Evolutionary conservation across 1,284 basidiomycete genomes (phyloP).

Genomic region (Ceratobasidium sp.): DNA sequence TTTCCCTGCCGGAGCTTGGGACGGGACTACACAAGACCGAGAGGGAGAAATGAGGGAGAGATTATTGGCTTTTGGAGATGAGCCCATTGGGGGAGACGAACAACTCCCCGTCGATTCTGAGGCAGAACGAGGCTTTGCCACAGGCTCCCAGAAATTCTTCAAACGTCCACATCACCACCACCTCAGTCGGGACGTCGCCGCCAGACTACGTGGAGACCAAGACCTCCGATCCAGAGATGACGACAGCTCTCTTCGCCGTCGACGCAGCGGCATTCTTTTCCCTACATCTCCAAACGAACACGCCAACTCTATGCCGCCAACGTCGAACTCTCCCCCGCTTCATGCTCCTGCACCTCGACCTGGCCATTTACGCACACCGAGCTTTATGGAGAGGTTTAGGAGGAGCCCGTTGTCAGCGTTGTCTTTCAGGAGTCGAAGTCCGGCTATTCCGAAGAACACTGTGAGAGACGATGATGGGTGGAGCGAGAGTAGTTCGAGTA

Average conservation of each 20-base stretch:
- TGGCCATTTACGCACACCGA: conserved; percentile 16
- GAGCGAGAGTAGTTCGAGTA: conserved; percentile 38
- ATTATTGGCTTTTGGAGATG: background rate
- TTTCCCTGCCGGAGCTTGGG: background rate
- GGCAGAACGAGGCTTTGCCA: conserved; percentile 31
- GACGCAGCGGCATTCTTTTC: background rate
- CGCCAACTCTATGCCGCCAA: background rate
- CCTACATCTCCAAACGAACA: conserved; percentile 1
- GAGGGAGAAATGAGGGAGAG: conserved; percentile 12
- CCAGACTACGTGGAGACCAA: conserved; percentile 4
- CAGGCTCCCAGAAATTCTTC: conserved; percentile 39
- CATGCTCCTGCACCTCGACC: conserved; percentile 31
- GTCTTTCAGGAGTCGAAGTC: conserved; percentile 30
- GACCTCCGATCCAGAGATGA: conserved; percentile 7
- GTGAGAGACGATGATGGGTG: conserved; percentile 42
- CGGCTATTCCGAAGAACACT: conserved; percentile 23
- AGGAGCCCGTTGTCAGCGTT: conserved; percentile 39
- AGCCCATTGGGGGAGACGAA: conserved; percentile 4
- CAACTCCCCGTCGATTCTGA: conserved; percentile 43
- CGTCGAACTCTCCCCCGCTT: background rate
- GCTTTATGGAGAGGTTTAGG: conserved; percentile 40
- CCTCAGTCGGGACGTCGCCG: conserved; percentile 19
- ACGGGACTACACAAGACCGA: background rate
- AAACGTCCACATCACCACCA: conserved; percentile 38
- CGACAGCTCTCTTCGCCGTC: conserved; percentile 12